These are phyloP conservation scores for Nepenthes gracilis DNA, from an alignment of 148 eudicot species.

Conservation along the genomic window DNA sequence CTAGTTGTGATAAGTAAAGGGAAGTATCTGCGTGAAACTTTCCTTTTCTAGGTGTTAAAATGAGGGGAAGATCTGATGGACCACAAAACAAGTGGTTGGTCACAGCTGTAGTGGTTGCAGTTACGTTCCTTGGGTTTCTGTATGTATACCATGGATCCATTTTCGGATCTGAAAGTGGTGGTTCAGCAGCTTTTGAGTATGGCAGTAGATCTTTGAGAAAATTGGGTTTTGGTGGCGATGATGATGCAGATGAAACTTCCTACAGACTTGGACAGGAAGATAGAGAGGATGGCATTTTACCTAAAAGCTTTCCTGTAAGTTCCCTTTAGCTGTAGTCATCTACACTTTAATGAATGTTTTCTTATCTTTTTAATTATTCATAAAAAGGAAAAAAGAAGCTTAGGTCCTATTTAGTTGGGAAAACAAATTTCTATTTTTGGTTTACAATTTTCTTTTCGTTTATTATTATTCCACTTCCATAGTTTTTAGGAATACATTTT, in stretches of 20 bases:
- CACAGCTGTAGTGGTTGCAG: neutral
- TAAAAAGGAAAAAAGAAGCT: too few relatives aligned
- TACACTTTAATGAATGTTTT: neutral
- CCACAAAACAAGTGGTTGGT: conserved; percentile 3
- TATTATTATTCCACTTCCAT: neutral
- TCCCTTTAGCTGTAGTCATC: neutral
- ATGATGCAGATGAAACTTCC: conserved; percentile 5
- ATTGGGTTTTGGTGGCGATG: conserved; percentile 6
- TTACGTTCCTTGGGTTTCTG: conserved; percentile 3
- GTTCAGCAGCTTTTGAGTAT: conserved; percentile 7
- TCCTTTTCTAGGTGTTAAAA: neutral
- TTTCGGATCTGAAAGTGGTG: conserved; percentile 2
- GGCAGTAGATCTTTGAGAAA: conserved; percentile 11
- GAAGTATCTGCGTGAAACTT: too few relatives aligned
- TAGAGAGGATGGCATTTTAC: conserved; percentile 4
- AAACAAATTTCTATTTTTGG: neutral
- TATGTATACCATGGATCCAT: conserved; percentile 7
- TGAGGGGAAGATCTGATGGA: conserved; percentile 8
- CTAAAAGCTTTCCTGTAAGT: conserved; percentile 13
- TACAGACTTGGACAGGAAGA: neutral
- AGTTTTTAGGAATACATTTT: neutral
- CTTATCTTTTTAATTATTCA: neutral
- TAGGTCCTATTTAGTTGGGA: too few relatives aligned
- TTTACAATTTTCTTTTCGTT: neutral
- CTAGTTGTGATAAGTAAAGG: too few relatives aligned